Evolutionary conservation across 192 early-diverging fungal species (phyloP).

Genomic region (Rhizophagus sp.): DNA sequence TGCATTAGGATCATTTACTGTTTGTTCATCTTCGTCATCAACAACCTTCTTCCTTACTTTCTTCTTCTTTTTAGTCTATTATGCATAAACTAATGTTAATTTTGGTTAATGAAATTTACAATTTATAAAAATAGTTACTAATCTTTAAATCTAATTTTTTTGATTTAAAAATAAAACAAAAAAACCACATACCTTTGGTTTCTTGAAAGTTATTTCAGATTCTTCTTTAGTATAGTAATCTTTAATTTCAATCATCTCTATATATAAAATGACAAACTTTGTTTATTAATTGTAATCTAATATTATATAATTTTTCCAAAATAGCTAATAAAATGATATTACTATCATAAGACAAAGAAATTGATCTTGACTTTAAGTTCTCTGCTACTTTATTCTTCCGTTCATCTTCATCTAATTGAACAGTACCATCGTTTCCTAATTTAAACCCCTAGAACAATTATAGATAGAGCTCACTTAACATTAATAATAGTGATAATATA

Average conservation of each 20-base stretch:
- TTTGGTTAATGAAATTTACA: conserved; percentile 19
- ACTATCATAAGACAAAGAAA: conserved; percentile 58
- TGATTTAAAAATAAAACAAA: too few species aligned
- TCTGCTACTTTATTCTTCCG: conserved; percentile 42
- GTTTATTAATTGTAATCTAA: not conserved
- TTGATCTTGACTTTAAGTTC: conserved; percentile 48
- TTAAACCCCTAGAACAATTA: conserved; percentile 46
- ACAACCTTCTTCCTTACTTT: conserved; percentile 47
- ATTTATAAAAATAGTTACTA: not conserved
- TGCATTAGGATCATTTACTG: not conserved
- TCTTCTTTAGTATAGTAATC: conserved; percentile 94
- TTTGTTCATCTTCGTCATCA: conserved; percentile 46
- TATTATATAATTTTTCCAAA: not conserved
- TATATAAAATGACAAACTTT: not conserved
- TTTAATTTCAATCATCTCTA: conserved; percentile 65
- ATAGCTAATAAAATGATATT: conserved; percentile 8
- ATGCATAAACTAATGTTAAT: conserved; percentile 34
- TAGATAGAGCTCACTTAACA: conserved; percentile 6
- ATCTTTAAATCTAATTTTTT: not conserved
- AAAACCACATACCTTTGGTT: conserved; percentile 60
- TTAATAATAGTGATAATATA: not conserved
- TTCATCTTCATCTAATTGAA: conserved; percentile 35
- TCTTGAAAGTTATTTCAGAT: conserved; percentile 72
- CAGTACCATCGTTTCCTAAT: conserved; percentile 52
- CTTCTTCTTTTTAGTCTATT: conserved; percentile 58